phyloP scores from a whole-genome alignment of 495 filamentous ascomycete genomes.

The Apiosordaria backusii region DNA sequence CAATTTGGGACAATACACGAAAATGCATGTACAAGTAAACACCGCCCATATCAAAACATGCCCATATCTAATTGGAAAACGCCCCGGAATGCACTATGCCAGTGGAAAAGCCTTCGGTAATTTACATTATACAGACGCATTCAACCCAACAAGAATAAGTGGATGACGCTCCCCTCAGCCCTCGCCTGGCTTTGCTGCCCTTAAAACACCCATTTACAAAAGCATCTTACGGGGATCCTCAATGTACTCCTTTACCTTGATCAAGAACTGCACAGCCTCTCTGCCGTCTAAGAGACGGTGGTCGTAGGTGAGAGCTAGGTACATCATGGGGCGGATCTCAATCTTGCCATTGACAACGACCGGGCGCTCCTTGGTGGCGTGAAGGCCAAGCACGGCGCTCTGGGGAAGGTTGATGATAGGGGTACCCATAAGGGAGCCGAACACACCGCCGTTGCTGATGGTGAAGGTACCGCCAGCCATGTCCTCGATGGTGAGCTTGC shows the following conservation, averaged over 20 bases:
- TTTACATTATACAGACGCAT: conserved; percentile 27
- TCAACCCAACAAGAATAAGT: not conserved
- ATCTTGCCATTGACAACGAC: conserved; percentile 88
- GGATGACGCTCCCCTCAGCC: not conserved
- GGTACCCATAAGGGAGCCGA: conserved; percentile 82
- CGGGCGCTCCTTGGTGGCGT: conserved; percentile 94
- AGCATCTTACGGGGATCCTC: conserved; percentile 95
- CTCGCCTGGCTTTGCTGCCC: too few relatives aligned
- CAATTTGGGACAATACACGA: not conserved
- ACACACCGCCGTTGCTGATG: conserved; percentile 85
- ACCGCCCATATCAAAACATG: conserved; percentile 11
- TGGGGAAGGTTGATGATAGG: conserved; percentile 99
- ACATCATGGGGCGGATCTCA: conserved; percentile 98
- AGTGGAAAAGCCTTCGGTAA: not conserved
- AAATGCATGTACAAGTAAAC: not conserved
- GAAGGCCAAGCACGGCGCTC: conserved; percentile 92
- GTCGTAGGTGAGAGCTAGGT: conserved; percentile 94
- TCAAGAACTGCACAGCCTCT: conserved; percentile 94
- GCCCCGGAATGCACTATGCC: conserved; percentile 17
- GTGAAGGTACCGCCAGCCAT: conserved; percentile 99
- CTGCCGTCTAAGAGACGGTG: conserved; percentile 92
- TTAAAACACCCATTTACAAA: conserved; percentile 2
- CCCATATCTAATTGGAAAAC: conserved; percentile 21
- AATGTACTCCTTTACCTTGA: conserved; percentile 98
- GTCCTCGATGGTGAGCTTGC: conserved; percentile 97